phyloP scores from a whole-genome alignment of 2,329 filamentous ascomycete genomes.

The Hymenoscyphus repandus region DNA sequence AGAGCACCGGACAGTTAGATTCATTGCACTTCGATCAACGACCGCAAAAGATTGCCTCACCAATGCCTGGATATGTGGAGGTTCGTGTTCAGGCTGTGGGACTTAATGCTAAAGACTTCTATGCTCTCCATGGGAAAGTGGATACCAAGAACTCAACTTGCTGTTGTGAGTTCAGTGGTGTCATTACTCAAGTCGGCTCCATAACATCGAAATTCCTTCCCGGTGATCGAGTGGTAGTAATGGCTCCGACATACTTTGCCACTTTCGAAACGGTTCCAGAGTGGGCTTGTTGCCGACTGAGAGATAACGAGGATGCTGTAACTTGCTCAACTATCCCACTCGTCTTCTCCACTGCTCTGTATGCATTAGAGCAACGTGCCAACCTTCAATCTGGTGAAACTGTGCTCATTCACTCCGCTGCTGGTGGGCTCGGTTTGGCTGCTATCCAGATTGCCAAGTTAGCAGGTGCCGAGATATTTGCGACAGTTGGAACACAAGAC shows the following conservation, averaged over 20 bases:
- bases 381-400: slow-evolving; percentile 17
- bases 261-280: slow-evolving; percentile 4
- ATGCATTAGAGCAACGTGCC: slow-evolving; percentile 13
- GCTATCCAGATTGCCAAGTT: slow-evolving; percentile 28
- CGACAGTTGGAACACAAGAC: slow-evolving; percentile 16
- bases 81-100: slow-evolving; percentile 8
- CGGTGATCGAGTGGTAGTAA: slow-evolving; percentile 23
- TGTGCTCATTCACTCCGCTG: slow-evolving; percentile 30
- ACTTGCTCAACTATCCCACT: slow-evolving; percentile 14
- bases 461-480: slow-evolving; percentile 26
- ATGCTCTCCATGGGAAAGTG: slow-evolving; percentile 28
- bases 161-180: slow-evolving; percentile 20
- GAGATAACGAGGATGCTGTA: slow-evolving; percentile 11
- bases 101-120: slow-evolving; percentile 16
- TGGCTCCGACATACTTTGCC: slow-evolving; percentile 3
- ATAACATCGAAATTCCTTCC: slow-evolving; percentile 15
- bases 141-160: slow-evolving; percentile 18
- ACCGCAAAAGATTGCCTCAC: neutral
- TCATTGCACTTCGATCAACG: slow-evolving; percentile 24
- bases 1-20: slow-evolving; percentile 20
- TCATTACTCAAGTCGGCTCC: slow-evolving; percentile 22
- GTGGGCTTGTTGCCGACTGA: slow-evolving; percentile 17
- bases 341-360: slow-evolving; percentile 15
- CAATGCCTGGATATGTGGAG: slow-evolving; percentile 14
- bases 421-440: slow-evolving; percentile 29